phyloP scores from a whole-genome alignment of 805 yeast species.

The Sugiyamaella qingdaonensis region DNA sequence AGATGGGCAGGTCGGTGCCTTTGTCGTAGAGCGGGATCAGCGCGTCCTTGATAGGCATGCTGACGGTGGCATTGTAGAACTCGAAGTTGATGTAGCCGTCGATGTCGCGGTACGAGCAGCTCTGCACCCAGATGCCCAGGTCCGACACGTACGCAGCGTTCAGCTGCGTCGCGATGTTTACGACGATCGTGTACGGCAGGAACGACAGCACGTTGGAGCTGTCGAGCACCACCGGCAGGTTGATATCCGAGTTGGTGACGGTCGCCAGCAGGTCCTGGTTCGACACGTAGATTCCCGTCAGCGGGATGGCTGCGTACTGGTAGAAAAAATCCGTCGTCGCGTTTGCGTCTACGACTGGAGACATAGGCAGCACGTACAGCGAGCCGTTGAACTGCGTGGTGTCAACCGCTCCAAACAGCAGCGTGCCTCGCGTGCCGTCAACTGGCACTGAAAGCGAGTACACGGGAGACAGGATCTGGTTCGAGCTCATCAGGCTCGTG shows the following conservation, averaged over 20 bases:
- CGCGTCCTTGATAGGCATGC: slow-evolving; percentile 19
- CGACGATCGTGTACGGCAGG: slow-evolving; percentile 21
- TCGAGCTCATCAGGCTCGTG: not conserved
- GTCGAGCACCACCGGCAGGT: slow-evolving; percentile 23
- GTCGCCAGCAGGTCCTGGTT: slow-evolving; percentile 3
- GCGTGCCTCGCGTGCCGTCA: slow-evolving; percentile 12
- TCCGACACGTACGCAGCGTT: slow-evolving; percentile 21
- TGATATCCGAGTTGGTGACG: slow-evolving; percentile 3
- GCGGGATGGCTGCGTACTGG: slow-evolving; percentile 15
- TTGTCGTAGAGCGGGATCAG: slow-evolving; percentile 17
- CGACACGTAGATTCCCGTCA: slow-evolving; percentile 14
- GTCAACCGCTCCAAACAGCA: slow-evolving; percentile 26
- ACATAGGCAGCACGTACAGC: slow-evolving; percentile 19
- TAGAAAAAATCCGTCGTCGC: not conserved
- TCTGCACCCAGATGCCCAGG: slow-evolving; percentile 22
- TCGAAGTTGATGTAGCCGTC: slow-evolving; percentile 19
- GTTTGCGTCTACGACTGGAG: not conserved
- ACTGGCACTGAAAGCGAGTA: slow-evolving; percentile 11
- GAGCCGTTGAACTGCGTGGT: slow-evolving; percentile 16
- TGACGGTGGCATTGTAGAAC: slow-evolving; percentile 18
- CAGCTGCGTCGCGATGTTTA: slow-evolving; percentile 24
- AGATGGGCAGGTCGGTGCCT: slow-evolving; percentile 15
- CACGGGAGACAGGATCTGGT: slow-evolving; percentile 8
- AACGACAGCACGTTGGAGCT: slow-evolving; percentile 18
- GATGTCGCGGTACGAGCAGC: slow-evolving; percentile 18